phyloP scores from a whole-genome alignment of 257 asterid genomes.

The Jacaranda mimosifolia region DNA sequence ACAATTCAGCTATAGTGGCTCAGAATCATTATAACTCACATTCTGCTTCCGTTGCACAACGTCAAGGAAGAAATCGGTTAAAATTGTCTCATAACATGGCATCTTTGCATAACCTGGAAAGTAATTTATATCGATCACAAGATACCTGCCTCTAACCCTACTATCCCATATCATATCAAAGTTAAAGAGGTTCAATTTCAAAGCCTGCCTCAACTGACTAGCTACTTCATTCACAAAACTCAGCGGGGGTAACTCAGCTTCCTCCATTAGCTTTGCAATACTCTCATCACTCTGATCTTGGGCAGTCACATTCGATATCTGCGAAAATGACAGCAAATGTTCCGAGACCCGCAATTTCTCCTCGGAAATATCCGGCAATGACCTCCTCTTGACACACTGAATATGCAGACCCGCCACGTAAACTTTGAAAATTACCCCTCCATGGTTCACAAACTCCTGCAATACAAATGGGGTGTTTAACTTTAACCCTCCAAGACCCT shows the following conservation, averaged over 20 bases:
- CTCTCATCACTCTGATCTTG: slow-evolving; percentile 50
- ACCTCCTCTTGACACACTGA: slow-evolving; percentile 72
- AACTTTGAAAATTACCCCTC: slow-evolving; percentile 85
- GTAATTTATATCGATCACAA: slow-evolving; percentile 83
- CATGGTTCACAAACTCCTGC: slow-evolving; percentile 92
- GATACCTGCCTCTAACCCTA: slow-evolving; percentile 58
- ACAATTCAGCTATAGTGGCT: slow-evolving; percentile 23
- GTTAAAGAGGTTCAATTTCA: slow-evolving; percentile 77
- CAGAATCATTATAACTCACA: slow-evolving; percentile 28
- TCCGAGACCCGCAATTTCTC: slow-evolving; percentile 39
- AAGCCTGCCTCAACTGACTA: slow-evolving; percentile 57
- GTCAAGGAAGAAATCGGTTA: slow-evolving; percentile 80
- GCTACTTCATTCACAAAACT: slow-evolving; percentile 67
- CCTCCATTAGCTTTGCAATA: slow-evolving; percentile 51
- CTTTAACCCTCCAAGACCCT: slow-evolving; percentile 57
- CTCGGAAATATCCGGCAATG: slow-evolving; percentile 67
- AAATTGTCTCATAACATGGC: slow-evolving; percentile 65
- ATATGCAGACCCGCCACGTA: slow-evolving; percentile 77
- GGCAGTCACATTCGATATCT: slow-evolving; percentile 66
- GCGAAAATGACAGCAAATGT: slow-evolving; percentile 64
- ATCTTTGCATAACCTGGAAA: slow-evolving; percentile 89
- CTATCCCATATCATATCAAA: slow-evolving; percentile 81
- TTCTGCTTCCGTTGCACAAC: slow-evolving; percentile 45
- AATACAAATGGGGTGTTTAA: slow-evolving; percentile 62
- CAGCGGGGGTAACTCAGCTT: slow-evolving; percentile 63